phyloP scores from a whole-genome alignment of 2,329 filamentous ascomycete genomes.

The Fulvia fulva region DNA sequence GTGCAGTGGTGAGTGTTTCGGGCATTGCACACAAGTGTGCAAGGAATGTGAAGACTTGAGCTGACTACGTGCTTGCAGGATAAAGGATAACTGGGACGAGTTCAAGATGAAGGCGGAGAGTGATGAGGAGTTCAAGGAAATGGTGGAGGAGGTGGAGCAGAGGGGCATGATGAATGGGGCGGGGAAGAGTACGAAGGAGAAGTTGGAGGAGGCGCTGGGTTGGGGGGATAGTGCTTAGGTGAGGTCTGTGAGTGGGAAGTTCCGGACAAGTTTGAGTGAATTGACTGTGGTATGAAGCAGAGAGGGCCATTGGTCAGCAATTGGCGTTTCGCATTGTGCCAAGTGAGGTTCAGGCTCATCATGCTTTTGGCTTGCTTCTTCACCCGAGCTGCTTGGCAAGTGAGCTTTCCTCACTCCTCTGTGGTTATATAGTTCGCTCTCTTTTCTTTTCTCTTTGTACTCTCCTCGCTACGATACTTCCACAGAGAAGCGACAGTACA shows the following conservation, averaged over 20 bases:
- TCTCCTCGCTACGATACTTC: too few species aligned
- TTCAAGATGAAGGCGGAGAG: constrained; percentile 34
- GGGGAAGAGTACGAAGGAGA: constrained; percentile 18
- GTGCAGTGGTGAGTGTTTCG: constrained; percentile 4
- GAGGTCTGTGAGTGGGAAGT: neutral
- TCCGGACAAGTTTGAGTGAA: neutral
- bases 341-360: neutral
- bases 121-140: constrained; percentile 33
- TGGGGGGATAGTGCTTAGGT: constrained; percentile 27
- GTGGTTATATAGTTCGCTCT: too few species aligned
- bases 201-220: constrained; percentile 29
- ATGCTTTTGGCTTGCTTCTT: too few species aligned
- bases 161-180: constrained; percentile 25
- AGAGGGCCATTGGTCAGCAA: neutral
- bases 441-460: too few species aligned
- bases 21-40: neutral
- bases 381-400: too few species aligned
- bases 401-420: too few species aligned
- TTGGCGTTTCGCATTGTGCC: neutral
- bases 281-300: neutral
- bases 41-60: neutral
- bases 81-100: constrained; percentile 31
- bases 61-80: constrained; percentile 15
- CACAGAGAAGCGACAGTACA: too few species aligned
- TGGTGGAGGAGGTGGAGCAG: constrained; percentile 32